Evolutionary conservation across 2,329 filamentous ascomycete species (phyloP).

Genomic region (Thielaviopsis punctulata): DNA sequence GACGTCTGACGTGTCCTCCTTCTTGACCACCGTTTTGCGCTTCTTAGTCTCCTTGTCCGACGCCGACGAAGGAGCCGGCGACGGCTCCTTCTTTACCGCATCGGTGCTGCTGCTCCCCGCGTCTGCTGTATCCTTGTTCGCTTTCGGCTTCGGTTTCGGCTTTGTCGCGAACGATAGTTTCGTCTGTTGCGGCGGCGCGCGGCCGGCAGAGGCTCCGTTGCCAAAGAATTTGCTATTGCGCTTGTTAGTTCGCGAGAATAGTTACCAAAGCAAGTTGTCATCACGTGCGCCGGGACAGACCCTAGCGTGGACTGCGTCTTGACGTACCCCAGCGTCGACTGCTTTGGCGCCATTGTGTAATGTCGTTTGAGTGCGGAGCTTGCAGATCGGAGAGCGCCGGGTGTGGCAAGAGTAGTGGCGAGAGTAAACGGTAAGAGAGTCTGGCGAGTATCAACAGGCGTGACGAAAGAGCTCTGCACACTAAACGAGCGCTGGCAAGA

Average conservation of each 20-base stretch:
- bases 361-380: conserved; percentile 8
- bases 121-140: background rate
- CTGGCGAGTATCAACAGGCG: no score
- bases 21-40: conserved; percentile 18
- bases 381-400: conserved; percentile 9
- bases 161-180: conserved; percentile 60
- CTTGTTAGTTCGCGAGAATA: no score
- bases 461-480: no score
- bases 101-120: background rate
- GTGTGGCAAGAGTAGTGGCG: background rate
- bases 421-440: no score
- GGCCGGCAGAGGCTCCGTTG: conserved; percentile 37
- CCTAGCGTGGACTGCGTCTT: conserved; percentile 57
- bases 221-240: conserved; percentile 70
- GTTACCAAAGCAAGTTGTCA: background rate
- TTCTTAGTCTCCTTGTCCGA: conserved; percentile 19
- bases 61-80: conserved; percentile 1
- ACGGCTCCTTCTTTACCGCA: conserved; percentile 16
- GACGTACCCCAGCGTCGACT: conserved; percentile 81
- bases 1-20: conserved; percentile 16
- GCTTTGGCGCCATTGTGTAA: conserved; percentile 38
- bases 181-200: conserved; percentile 50
- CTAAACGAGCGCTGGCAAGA: no score
- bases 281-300: conserved; percentile 29
- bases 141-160: conserved; percentile 16